Evolutionary conservation across 2,329 filamentous ascomycete species (phyloP), one percentile per base, ranked within the genome.

Genomic region (Coniochaeta prunicola): DNA sequence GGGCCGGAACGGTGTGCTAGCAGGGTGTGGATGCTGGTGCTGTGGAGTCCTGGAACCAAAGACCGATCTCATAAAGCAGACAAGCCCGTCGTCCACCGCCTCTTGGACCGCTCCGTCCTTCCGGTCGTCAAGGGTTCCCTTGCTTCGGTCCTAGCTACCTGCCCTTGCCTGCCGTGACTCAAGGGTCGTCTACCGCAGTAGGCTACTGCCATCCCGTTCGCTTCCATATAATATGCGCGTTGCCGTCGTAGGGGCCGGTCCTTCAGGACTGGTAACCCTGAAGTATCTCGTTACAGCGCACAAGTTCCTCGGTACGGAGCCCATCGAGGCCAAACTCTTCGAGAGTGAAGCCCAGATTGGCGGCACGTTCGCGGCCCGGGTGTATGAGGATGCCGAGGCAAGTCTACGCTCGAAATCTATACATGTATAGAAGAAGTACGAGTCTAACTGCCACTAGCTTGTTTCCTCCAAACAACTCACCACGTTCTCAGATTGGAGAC

Each of bases 381-480:
- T 69, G 5, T 79, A 78, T 59, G 75, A 78, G 58, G 74, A 77
- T 60, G 74, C 74, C 5, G 76, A 78, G 64, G 70, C 70, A 42
- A 42, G 8, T 7, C 6, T 8, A 4, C 9, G 17, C 15, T 45
- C 19, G 4, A 40, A 21, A 24, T 53, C n/a, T 2, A n/a, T 3
- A 12, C 3, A 28, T 15, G n/a, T 12, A 28, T 30, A 17, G 4
- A n/a, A n/a, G n/a, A n/a, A n/a, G n/a, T n/a, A n/a, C 19, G 17
- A 48, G 24, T 10, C 60, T 13, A 36, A 12, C 30, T 13, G 42
- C 15, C 33, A 7, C 26, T 59, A 73, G 70, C 65, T 73, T 2
- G 76, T 79, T 12, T 76, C 73, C 1, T 77, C 76, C n/a, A 76
- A 74, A 60, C 73, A 78, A 54, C 69, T 79, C 28, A 79, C 76